phyloP scores from a whole-genome alignment of 495 filamentous ascomycete species.

The Daldinia caldariorum region DNA sequence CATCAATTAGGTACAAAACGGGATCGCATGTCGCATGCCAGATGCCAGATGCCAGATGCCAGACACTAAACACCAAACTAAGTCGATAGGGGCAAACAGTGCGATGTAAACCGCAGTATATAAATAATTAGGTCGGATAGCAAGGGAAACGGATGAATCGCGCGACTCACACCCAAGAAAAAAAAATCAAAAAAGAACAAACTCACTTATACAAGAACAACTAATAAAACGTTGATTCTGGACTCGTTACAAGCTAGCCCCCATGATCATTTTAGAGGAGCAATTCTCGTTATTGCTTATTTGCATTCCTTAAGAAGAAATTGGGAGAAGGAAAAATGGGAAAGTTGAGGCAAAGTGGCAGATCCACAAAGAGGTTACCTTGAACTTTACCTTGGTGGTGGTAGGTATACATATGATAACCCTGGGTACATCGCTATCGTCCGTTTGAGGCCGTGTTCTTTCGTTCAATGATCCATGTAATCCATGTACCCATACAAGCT shows the following conservation, averaged over 20 bases:
- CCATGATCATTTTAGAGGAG: slow-evolving; percentile 34
- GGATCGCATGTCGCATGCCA: slow-evolving; percentile 29
- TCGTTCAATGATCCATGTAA: slow-evolving; percentile 12
- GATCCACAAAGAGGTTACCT: slow-evolving; percentile 37
- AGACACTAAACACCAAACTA: neutral
- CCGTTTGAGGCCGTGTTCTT: slow-evolving; percentile 29
- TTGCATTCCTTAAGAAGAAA: neutral
- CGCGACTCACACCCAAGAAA: slow-evolving; percentile 14
- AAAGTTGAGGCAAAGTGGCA: slow-evolving; percentile 44
- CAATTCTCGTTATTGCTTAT: slow-evolving; percentile 29
- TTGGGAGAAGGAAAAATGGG: slow-evolving; percentile 20
- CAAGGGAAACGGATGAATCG: slow-evolving; percentile 17
- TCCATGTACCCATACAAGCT: slow-evolving; percentile 13
- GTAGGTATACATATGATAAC: neutral
- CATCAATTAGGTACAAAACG: slow-evolving; percentile 10
- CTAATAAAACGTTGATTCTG: slow-evolving; percentile 31
- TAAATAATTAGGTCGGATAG: slow-evolving; percentile 2
- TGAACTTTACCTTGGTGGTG: slow-evolving; percentile 1
- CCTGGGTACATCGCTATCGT: slow-evolving; percentile 7
- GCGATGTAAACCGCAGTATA: slow-evolving; percentile 1
- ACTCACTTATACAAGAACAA: slow-evolving; percentile 48
- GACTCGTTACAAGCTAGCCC: slow-evolving; percentile 35
- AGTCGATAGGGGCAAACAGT: slow-evolving; percentile 31
- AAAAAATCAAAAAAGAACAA: slow-evolving; percentile 14
- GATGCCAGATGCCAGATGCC: neutral